Base-by-base conservation (phyloP, 225 moss, liverwort and hornwort species). In the Takakia lepidozioides region DNA sequence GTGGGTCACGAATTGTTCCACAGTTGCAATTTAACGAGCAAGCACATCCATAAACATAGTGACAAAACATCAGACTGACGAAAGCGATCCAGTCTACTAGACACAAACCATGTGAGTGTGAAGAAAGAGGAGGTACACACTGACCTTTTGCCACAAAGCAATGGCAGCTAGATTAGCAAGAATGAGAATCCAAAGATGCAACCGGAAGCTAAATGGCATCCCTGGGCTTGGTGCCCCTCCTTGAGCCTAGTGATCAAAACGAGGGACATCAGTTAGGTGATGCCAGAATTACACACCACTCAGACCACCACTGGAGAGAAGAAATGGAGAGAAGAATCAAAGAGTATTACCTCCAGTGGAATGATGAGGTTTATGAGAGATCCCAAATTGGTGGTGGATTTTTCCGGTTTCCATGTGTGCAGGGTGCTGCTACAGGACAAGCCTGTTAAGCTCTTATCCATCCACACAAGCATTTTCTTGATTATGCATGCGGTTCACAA, bases 61-160 rank as follows among this genome's bases (percentile, higher is more conserved):
- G 11, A 14, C 1, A 14, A 14, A n/a, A n/a, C n/a, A n/a, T n/a
- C n/a, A n/a, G n/a, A n/a, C n/a, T n/a, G n/a, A n/a, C n/a, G n/a
- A n/a, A n/a, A n/a, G n/a, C n/a, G n/a, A n/a, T n/a, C 11, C 32
- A 32, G 32, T 32, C 11, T 7, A 32, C 20, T 1, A 43, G 43
- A 43, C 16, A 21, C 19, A 16, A 9, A 19, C 19, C 43, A 18
- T 3, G 1, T 22, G 20, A 3, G 20, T 38, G 6, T 21, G 16
- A 22, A 18, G 21, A 0, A 19, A 16, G 10, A 9, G 16, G 20
- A 43, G 16, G 8, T 54, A 2, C 3, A 10, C 11, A 27, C 49
- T 53, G 38, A 78, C 82, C 64, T 52, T 67, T 46, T 76, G 76
- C 82, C 74, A 78, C 4, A 65, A 19, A 9, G 61, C 55, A 44